A percentile compares a stretch with the other conserved stretches of the same genome.
Evolutionary conservation across 1,139 yeast genomes (phyloP).

Genomic region (Candida glucosophila): DNA sequence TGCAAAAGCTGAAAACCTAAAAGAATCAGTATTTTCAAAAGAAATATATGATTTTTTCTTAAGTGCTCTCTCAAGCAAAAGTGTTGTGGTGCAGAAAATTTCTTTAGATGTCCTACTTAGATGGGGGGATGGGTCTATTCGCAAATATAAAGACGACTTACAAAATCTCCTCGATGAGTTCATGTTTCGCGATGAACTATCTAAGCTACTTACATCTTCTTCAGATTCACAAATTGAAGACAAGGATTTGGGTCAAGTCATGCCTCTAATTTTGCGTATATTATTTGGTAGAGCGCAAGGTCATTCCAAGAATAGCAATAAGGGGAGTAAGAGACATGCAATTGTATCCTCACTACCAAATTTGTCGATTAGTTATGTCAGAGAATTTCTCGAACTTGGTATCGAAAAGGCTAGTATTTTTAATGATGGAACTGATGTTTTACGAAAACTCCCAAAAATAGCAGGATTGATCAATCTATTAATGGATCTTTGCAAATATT

Average conservation of each 20-base stretch:
- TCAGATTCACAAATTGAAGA: constrained; percentile 49
- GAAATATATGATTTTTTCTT: constrained; percentile 48
- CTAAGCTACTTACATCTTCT: constrained; percentile 48
- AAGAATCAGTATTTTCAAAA: constrained; percentile 40
- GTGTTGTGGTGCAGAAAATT: constrained; percentile 54
- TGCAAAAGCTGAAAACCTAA: constrained; percentile 57
- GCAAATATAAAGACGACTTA: constrained; percentile 67
- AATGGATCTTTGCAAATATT: constrained; percentile 49
- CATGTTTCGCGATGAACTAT: constrained; percentile 75
- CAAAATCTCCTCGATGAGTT: constrained; percentile 74
- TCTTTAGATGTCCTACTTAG: constrained; percentile 70
- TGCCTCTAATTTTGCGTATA: constrained; percentile 72
- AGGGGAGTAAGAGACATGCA: constrained; percentile 68
- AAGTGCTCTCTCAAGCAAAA: constrained; percentile 54
- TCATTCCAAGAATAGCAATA: constrained; percentile 49
- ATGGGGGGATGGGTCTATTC: constrained; percentile 48
- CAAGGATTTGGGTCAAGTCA: constrained; percentile 47
- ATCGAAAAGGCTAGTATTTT: constrained; percentile 42
- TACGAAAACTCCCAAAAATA: constrained; percentile 39
- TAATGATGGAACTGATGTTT: constrained; percentile 12
- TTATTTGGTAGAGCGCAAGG: constrained; percentile 82
- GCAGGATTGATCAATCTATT: constrained; percentile 69
- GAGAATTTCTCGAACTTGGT: constrained; percentile 55
- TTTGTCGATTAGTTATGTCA: constrained; percentile 46
- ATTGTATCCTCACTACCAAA: constrained; percentile 65